A percentile compares a stretch with the other conserved stretches of the same genome.
These are phyloP conservation scores for Stagonosporopsis vannaccii DNA, from an alignment of 2,329 filamentous ascomycete species.

Conservation along the genomic window DNA sequence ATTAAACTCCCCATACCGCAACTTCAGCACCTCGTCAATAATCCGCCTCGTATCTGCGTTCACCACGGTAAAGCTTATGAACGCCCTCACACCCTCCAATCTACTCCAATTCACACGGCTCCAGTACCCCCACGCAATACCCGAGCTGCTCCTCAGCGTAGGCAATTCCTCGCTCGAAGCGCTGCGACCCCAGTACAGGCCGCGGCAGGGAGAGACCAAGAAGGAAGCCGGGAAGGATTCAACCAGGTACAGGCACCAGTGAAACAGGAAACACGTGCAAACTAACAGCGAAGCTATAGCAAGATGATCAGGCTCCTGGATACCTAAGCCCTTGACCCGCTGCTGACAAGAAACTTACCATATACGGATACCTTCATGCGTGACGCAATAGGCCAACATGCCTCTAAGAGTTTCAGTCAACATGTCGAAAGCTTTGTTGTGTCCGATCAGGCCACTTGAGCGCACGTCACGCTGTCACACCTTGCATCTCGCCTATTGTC, in stretches of 20 bases:
- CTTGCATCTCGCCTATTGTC: no score
- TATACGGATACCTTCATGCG: no score
- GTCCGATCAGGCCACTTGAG: no score
- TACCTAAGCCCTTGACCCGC: no score
- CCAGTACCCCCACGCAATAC: constrained; percentile 30
- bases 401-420: no score
- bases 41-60: constrained; percentile 17
- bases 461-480: no score
- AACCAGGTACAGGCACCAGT: neutral
- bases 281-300: neutral
- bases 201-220: no score
- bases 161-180: constrained; percentile 20
- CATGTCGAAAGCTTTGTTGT: no score
- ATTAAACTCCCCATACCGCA: neutral
- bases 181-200: constrained; percentile 1
- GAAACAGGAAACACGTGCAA: neutral
- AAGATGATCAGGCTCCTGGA: neutral
- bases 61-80: constrained; percentile 16
- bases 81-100: constrained; percentile 16
- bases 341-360: no score
- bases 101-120: constrained; percentile 4
- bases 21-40: constrained; percentile 14
- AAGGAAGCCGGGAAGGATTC: neutral
- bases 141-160: constrained; percentile 19
- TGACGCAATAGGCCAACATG: no score